Evolutionary conservation across 2,329 filamentous ascomycete species (phyloP).

Genomic region (Emergomyces orientalis): DNA sequence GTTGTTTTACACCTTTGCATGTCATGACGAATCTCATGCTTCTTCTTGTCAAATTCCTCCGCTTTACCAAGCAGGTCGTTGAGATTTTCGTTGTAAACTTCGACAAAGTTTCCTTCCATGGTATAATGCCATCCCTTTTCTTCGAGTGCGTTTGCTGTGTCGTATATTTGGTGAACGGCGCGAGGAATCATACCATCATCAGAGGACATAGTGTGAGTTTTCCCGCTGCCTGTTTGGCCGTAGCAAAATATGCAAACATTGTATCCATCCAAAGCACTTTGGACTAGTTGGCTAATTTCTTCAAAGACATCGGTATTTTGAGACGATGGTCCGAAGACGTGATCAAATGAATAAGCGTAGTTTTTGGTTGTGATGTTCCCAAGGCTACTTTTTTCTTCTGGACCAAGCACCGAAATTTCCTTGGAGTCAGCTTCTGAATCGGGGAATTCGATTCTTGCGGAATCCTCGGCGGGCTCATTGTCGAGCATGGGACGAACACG

Average conservation of each 20-base stretch:
- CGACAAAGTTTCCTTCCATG: conserved; percentile 91
- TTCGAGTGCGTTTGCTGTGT: conserved; percentile 69
- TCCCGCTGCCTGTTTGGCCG: conserved; percentile 92
- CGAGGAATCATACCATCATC: conserved; percentile 89
- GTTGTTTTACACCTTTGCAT: conserved; percentile 69
- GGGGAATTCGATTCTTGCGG: conserved; percentile 69
- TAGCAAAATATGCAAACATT: conserved; percentile 99
- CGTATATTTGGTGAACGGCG: conserved; percentile 87
- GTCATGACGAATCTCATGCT: conserved; percentile 84
- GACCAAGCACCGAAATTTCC: conserved; percentile 74
- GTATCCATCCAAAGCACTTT: conserved; percentile 92
- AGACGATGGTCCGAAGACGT: conserved; percentile 70
- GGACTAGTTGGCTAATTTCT: conserved; percentile 92
- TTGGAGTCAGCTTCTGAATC: conserved; percentile 72
- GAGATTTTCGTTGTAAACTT: conserved; percentile 96
- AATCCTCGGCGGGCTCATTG: conserved; percentile 48
- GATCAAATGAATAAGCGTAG: conserved; percentile 82
- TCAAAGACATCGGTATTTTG: conserved; percentile 84
- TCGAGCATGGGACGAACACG: conserved; percentile 70
- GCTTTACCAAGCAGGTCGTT: conserved; percentile 75
- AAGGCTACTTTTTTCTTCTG: conserved; percentile 72
- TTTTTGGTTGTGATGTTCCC: conserved; percentile 68
- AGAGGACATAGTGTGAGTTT: conserved; percentile 93
- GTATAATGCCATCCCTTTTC: conserved; percentile 91
- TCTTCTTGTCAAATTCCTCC: conserved; percentile 65